phyloP scores from a whole-genome alignment of 1,139 yeast species.

The Pichia sp. region DNA sequence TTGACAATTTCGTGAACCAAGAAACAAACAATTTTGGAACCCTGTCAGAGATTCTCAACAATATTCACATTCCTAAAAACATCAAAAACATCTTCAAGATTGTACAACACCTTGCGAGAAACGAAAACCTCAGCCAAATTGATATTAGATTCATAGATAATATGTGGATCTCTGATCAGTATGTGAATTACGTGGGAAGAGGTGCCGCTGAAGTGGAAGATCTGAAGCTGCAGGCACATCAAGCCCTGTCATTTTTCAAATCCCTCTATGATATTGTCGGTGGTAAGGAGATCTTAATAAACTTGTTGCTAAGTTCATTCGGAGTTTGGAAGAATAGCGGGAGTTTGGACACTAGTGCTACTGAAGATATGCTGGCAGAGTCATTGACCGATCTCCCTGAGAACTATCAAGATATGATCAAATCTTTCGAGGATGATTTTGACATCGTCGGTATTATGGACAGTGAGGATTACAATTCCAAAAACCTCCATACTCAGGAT shows the following conservation, averaged over 20 bases:
- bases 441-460: conserved; percentile 9
- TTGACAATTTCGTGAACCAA: conserved; percentile 3
- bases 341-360: not conserved
- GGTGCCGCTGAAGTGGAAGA: not conserved
- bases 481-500: not conserved
- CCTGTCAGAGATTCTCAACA: conserved; percentile 3
- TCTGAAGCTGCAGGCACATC: too few species aligned
- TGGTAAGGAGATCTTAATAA: conserved; percentile 2
- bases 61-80: conserved; percentile 8
- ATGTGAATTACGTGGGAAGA: not conserved
- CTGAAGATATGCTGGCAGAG: conserved; percentile 1
- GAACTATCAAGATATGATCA: conserved; percentile 8
- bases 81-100: conserved; percentile 8
- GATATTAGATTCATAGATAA: not conserved
- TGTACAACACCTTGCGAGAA: conserved; percentile 37
- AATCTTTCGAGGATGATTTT: conserved; percentile 13
- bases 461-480: conserved; percentile 5
- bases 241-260: too few species aligned
- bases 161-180: conserved; percentile 6
- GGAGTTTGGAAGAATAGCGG: conserved; percentile 7
- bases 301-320: conserved; percentile 9
- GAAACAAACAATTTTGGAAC: not conserved
- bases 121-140: conserved; percentile 17
- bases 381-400: conserved; percentile 1
- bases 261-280: not conserved